A percentile compares a stretch with the other conserved stretches of the same genome.
Evolutionary conservation across 2,329 filamentous ascomycete species (phyloP).

Genomic region (Talaromyces islandicus): DNA sequence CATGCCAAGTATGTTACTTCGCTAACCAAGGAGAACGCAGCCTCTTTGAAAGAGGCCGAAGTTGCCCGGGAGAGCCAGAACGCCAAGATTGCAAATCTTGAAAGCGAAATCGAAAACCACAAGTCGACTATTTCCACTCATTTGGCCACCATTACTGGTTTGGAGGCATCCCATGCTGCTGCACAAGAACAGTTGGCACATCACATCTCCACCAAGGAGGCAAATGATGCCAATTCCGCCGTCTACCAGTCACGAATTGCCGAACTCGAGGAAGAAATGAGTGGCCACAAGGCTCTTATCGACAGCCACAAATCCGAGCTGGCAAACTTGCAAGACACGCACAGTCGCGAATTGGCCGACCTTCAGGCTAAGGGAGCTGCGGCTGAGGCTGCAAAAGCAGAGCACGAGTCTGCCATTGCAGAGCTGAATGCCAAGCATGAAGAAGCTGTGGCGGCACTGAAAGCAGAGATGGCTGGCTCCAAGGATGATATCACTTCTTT

Average conservation of each 20-base stretch:
- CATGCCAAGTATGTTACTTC: slow-evolving; percentile 28
- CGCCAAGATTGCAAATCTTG: slow-evolving; percentile 56
- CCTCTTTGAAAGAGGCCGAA: slow-evolving; percentile 41
- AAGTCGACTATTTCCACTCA: slow-evolving; percentile 67
- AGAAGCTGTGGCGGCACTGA: slow-evolving; percentile 52
- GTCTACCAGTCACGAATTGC: slow-evolving; percentile 38
- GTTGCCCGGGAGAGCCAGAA: slow-evolving; percentile 53
- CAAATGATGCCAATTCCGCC: slow-evolving; percentile 47
- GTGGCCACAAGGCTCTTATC: slow-evolving; percentile 46
- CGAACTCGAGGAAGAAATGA: slow-evolving; percentile 53
- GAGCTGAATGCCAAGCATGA: slow-evolving; percentile 57
- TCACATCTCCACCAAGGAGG: slow-evolving; percentile 55
- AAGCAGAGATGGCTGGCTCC: slow-evolving; percentile 59
- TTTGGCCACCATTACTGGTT: slow-evolving; percentile 61
- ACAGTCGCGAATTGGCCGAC: slow-evolving; percentile 39
- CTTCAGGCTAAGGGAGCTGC: slow-evolving; percentile 15
- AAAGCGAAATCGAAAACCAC: slow-evolving; percentile 73
- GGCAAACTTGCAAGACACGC: slow-evolving; percentile 48
- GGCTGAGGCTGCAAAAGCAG: slow-evolving; percentile 19
- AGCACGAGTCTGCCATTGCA: slow-evolving; percentile 29
- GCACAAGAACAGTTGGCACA: slow-evolving; percentile 64
- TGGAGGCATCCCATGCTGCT: slow-evolving; percentile 66
- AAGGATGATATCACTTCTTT: slow-evolving; percentile 61
- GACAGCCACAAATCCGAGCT: slow-evolving; percentile 29
- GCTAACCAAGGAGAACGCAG: slow-evolving; percentile 28